Percentiles rank a stretch among this genome's conserved stretches.
phyloP scores from a whole-genome alignment of 257 asterid genomes.

The Solanum pinnatisectum region DNA sequence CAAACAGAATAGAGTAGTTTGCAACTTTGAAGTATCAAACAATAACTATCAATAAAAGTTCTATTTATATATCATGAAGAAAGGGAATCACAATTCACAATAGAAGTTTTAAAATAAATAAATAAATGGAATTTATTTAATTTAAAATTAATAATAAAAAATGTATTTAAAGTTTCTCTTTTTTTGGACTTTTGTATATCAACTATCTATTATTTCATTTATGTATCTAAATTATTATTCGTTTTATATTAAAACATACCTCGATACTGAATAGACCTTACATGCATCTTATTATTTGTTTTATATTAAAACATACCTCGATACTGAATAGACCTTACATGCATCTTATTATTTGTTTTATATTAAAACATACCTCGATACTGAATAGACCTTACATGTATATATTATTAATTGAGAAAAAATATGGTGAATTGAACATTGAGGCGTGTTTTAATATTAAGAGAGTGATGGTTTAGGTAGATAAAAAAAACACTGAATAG shows the following conservation, averaged over 20 bases:
- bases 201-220: background rate
- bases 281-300: background rate
- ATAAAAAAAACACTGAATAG: background rate
- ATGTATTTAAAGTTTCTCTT: background rate
- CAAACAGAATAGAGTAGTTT: background rate
- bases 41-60: background rate
- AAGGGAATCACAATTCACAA: background rate
- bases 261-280: background rate
- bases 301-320: background rate
- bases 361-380: background rate
- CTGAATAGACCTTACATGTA: fast-evolving
- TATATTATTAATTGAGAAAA: background rate
- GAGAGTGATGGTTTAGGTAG: background rate
- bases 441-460: background rate
- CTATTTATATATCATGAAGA: background rate
- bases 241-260: background rate
- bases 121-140: background rate
- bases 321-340: background rate
- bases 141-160: background rate
- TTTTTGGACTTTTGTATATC: background rate
- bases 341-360: background rate
- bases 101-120: no score
- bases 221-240: background rate
- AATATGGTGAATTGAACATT: background rate
- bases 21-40: background rate